These are phyloP conservation scores for Saturnispora silvae DNA, from an alignment of 805 yeast genomes.

Conservation along the genomic window DNA sequence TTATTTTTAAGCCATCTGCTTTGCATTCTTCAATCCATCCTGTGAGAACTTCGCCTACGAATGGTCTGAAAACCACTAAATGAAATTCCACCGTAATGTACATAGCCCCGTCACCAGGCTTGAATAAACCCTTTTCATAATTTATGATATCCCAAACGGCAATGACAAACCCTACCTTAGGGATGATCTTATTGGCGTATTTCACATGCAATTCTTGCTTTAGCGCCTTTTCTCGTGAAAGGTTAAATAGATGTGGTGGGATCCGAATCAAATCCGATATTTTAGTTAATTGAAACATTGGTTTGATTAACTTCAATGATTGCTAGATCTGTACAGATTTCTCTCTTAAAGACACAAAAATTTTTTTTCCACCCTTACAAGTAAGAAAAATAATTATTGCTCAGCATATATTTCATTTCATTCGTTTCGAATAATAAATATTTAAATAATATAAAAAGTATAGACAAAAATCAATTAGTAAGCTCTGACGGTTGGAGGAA, in stretches of 20 bases:
- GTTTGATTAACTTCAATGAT: neutral
- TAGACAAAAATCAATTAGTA: constrained; percentile 42
- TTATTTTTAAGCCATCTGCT: constrained; percentile 75
- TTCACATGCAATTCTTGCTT: constrained; percentile 74
- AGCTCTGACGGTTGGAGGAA: constrained; percentile 95
- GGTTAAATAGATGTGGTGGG: constrained; percentile 74
- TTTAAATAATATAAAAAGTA: too few relatives aligned
- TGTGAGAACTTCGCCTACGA: constrained; percentile 82
- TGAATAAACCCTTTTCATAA: constrained; percentile 81
- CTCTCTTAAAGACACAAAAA: constrained; percentile 1
- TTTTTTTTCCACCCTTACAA: too few relatives aligned
- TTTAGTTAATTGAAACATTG: constrained; percentile 77
- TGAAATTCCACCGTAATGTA: constrained; percentile 68
- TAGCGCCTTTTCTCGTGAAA: constrained; percentile 62
- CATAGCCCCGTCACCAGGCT: constrained; percentile 91
- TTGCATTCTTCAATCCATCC: constrained; percentile 92
- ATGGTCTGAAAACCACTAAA: constrained; percentile 80
- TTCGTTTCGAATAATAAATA: too few relatives aligned
- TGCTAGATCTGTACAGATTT: neutral
- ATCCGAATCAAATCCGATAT: constrained; percentile 78
- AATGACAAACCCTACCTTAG: constrained; percentile 74
- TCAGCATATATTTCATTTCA: too few relatives aligned
- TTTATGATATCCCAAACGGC: constrained; percentile 73
- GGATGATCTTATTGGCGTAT: constrained; percentile 77
- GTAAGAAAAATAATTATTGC: too few relatives aligned